phyloP scores from a whole-genome alignment of 1,284 basidiomycete species.

The Inonotus hispidus region DNA sequence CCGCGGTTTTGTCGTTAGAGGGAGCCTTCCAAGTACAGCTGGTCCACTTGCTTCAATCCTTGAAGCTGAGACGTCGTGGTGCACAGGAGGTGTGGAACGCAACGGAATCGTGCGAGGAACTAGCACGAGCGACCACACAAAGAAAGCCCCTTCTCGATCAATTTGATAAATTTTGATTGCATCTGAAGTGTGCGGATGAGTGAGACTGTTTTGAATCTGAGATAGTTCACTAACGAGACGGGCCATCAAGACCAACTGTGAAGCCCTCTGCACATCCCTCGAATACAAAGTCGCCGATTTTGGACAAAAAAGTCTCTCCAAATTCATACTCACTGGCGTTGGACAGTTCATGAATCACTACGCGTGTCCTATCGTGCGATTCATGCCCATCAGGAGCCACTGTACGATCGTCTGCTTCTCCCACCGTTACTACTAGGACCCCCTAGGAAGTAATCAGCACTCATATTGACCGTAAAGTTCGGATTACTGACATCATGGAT shows the following conservation, averaged over 20 bases:
- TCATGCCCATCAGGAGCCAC: conserved; percentile 9
- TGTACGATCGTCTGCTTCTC: conserved; percentile 4
- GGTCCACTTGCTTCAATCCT: not conserved
- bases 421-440: conserved; percentile 11
- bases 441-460: not conserved
- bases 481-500: conserved; percentile 39
- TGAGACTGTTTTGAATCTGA: not conserved
- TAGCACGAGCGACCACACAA: conserved; percentile 2
- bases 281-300: conserved; percentile 12
- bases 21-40: not conserved
- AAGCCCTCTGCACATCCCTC: conserved; percentile 9
- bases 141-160: not conserved
- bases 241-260: not conserved
- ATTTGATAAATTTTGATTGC: conserved; percentile 10
- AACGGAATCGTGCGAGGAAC: not conserved
- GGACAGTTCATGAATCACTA: conserved; percentile 7
- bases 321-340: not conserved
- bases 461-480: not conserved
- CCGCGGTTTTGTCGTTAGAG: not conserved
- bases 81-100: not conserved
- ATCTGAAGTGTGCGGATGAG: not conserved
- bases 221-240: conserved; percentile 3
- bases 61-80: not conserved
- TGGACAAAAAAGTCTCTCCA: conserved; percentile 1
- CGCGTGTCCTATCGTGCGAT: conserved; percentile 9